Percentiles rank a stretch among this genome's conserved stretches.
Conservation (phyloP, 2,329 filamentous ascomycete genomes). For the Aspergillus piperis region DNA sequence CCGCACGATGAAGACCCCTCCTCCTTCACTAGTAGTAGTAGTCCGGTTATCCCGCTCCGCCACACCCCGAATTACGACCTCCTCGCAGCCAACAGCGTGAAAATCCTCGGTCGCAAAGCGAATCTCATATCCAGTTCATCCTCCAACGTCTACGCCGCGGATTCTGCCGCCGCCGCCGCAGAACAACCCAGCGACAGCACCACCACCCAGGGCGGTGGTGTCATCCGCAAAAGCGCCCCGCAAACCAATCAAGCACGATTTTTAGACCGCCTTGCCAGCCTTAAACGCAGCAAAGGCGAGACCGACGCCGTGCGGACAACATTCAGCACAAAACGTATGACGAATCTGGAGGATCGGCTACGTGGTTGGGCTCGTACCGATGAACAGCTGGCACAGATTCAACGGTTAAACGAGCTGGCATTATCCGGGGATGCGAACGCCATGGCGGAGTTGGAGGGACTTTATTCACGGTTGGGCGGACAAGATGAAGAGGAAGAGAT, state of each 20-base stretch:
- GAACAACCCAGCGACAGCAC: slow-evolving; percentile 4
- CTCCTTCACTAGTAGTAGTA: slow-evolving; percentile 4
- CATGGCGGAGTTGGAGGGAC: slow-evolving; percentile 36
- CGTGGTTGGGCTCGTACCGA: slow-evolving; percentile 42
- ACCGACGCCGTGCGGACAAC: slow-evolving; percentile 65
- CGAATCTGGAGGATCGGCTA: slow-evolving; percentile 35
- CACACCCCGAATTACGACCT: slow-evolving; percentile 62
- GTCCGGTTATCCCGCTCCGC: slow-evolving; percentile 51
- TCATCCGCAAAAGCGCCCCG: background rate
- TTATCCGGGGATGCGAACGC: slow-evolving; percentile 41
- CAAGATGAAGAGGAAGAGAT: slow-evolving; percentile 7
- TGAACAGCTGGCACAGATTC: slow-evolving; percentile 39
- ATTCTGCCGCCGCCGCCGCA: background rate
- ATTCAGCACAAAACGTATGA: slow-evolving; percentile 46
- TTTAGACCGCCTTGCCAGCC: slow-evolving; percentile 64
- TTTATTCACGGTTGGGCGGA: slow-evolving; percentile 35
- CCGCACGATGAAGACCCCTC: slow-evolving; percentile 31
- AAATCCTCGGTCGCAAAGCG: slow-evolving; percentile 68
- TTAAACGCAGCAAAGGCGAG: slow-evolving; percentile 67
- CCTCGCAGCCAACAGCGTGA: slow-evolving; percentile 68
- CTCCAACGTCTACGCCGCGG: slow-evolving; percentile 2
- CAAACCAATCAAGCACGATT: slow-evolving; percentile 56
- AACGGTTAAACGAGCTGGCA: slow-evolving; percentile 39
- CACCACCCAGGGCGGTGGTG: slow-evolving; percentile 17
- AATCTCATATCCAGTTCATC: slow-evolving; percentile 54